Evolutionary conservation across 805 yeast species (phyloP), one percentile per base, ranked within the genome.

Genomic region (Kodamaea neixiangensis): DNA sequence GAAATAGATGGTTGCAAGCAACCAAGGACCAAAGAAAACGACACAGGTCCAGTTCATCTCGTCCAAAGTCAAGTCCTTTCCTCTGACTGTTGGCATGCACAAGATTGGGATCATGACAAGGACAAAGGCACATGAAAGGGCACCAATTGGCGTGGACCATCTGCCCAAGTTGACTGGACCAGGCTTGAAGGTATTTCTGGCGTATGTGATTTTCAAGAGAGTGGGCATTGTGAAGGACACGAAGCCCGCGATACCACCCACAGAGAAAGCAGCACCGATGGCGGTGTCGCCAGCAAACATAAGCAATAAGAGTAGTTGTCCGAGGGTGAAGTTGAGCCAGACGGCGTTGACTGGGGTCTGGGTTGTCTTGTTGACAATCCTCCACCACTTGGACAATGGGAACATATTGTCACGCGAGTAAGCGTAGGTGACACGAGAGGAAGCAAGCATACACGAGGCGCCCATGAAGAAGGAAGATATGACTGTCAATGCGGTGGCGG

Each of bases 141-240:
- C 54, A 21, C 86, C 86, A 25, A 76, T 65, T 7, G 80, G 76
- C n/a, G 68, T 59, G 9, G 83, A 75, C 57, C 64, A 76, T 46
- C 60, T 65, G 15, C 90, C 90, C 54, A 86, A 70, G 63, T 78
- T 71, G 85, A 87, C 84, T 4, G 89, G 89, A 2, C 90, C 90
- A 1, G 80, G 81, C 54, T 68, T 68, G 69, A 85, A 85, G 1
- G 72, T 66, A 35, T 76, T 68, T 50, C 79, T 67, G 2, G 83
- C 77, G 58, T 77, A 79, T 3, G 85, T 78, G 58, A 82, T 78
- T 61, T 82, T 80, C 51, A 85, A 73, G 7, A 81, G 59, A 15
- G 84, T 80, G 10, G 90, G 90, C 57, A 81, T 70, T n/a, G 81
- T 75, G 67, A 85, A 85, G 2, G 89, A 84, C 51, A 85, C 76